Conservation (phyloP, 768 basidiomycete species). For the Tricholoma sp. region DNA sequence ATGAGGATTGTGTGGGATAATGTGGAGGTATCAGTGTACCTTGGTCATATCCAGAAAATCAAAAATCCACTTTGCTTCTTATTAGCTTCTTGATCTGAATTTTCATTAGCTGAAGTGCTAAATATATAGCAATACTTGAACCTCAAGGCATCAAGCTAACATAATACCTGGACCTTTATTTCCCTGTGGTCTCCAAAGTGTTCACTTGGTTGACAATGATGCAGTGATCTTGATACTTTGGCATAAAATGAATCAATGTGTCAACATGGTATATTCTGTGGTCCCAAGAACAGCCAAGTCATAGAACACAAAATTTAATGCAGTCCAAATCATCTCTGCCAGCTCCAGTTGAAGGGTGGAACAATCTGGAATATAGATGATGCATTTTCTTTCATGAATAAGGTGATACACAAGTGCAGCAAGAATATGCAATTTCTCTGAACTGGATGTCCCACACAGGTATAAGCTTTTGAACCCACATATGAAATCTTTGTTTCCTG, state of each 20-base stretch:
- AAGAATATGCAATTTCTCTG: neutral
- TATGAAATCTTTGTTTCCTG: neutral
- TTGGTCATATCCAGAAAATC: neutral
- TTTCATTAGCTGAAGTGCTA: neutral
- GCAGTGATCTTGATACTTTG: neutral
- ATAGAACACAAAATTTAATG: neutral
- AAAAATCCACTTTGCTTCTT: neutral
- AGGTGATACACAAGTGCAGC: neutral
- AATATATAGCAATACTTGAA: neutral
- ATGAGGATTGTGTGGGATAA: neutral
- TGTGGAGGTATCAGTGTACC: neutral
- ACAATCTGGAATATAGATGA: neutral
- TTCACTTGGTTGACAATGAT: neutral
- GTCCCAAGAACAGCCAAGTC: neutral
- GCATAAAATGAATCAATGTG: neutral
- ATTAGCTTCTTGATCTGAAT: neutral
- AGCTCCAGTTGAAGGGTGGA: neutral
- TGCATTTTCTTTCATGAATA: neutral
- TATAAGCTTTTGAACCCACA: neutral
- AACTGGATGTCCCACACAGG: neutral
- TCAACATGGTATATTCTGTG: neutral
- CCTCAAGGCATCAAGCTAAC: neutral
- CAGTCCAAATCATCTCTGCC: neutral
- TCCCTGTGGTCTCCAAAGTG: neutral
- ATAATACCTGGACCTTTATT: neutral